Conservation (phyloP, 495 filamentous ascomycete genomes). For the Penicillium daleae region DNA sequence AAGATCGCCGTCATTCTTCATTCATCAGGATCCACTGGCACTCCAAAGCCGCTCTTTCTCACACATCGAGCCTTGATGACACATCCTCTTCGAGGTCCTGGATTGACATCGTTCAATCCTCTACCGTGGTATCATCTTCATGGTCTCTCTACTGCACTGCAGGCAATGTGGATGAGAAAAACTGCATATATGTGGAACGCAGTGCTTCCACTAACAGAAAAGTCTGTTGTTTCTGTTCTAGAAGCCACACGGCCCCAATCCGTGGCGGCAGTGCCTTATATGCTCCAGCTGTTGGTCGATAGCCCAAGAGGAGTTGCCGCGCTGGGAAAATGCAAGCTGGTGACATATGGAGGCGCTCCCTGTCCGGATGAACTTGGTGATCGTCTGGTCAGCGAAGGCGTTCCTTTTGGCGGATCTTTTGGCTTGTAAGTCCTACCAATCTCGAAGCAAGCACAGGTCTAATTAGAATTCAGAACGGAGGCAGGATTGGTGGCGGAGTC, state of each 20-base stretch:
- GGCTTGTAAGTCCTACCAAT: slow-evolving; percentile 48
- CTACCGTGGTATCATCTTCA: slow-evolving; percentile 61
- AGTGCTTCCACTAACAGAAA: slow-evolving; percentile 57
- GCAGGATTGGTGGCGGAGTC: slow-evolving; percentile 56
- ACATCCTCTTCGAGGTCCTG: slow-evolving; percentile 36
- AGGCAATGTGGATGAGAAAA: slow-evolving; percentile 57
- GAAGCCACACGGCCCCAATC: slow-evolving; percentile 52
- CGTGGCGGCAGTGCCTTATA: slow-evolving; percentile 60
- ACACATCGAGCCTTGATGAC: slow-evolving; percentile 47
- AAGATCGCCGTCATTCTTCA: slow-evolving; percentile 54
- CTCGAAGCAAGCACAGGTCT: not conserved
- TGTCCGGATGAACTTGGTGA: slow-evolving; percentile 64
- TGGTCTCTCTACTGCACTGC: slow-evolving; percentile 49
- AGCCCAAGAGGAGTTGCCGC: slow-evolving; percentile 48
- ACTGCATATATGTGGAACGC: slow-evolving; percentile 55
- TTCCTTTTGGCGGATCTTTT: slow-evolving; percentile 54
- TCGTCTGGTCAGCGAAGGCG: slow-evolving; percentile 49
- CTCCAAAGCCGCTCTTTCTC: slow-evolving; percentile 56
- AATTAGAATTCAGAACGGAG: slow-evolving; percentile 51
- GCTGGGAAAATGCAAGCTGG: slow-evolving; percentile 48
- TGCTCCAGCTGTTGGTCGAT: slow-evolving; percentile 58
- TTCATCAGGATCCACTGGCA: slow-evolving; percentile 62
- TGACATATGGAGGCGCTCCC: slow-evolving; percentile 56
- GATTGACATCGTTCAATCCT: slow-evolving; percentile 54
- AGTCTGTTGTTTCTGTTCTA: slow-evolving; percentile 50